These are phyloP conservation scores for Skeletonema marinoi DNA, from an alignment of 108 stramenopile species.

Conservation along the genomic window DNA sequence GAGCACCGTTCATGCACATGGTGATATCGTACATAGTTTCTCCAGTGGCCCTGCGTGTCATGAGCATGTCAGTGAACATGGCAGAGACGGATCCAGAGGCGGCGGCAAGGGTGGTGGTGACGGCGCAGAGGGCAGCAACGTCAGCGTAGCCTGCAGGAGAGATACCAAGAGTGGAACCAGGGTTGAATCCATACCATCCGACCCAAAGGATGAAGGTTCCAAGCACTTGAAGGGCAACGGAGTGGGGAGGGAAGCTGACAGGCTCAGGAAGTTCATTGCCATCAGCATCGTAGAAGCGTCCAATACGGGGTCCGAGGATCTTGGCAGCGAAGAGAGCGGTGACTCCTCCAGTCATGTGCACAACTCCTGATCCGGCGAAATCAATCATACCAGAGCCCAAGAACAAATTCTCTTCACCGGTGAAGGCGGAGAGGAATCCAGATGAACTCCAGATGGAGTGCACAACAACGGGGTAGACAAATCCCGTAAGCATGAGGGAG, in stretches of 20 bases:
- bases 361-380: conserved; percentile 75
- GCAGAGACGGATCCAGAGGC: conserved; percentile 82
- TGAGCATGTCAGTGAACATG: conserved; percentile 73
- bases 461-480: conserved; percentile 89
- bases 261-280: conserved; percentile 71
- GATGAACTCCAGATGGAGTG: conserved; percentile 81
- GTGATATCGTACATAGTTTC: conserved; percentile 79
- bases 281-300: conserved; percentile 78
- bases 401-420: conserved; percentile 61
- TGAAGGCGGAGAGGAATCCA: conserved; percentile 67
- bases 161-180: conserved; percentile 75
- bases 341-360: conserved; percentile 79
- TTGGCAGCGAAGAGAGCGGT: conserved; percentile 85
- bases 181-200: conserved; percentile 97
- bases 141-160: conserved; percentile 28
- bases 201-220: conserved; percentile 92
- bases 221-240: conserved; percentile 80
- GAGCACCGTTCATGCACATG: conserved; percentile 85
- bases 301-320: conserved; percentile 85
- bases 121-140: conserved; percentile 70
- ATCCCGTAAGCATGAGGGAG: conserved; percentile 69
- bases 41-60: conserved; percentile 52
- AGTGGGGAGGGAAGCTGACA: conserved; percentile 73
- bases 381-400: conserved; percentile 74
- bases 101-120: conserved; percentile 82